Base-by-base conservation (phyloP, 2,329 filamentous ascomycete genomes). In the Stagonosporopsis rhizophila region DNA sequence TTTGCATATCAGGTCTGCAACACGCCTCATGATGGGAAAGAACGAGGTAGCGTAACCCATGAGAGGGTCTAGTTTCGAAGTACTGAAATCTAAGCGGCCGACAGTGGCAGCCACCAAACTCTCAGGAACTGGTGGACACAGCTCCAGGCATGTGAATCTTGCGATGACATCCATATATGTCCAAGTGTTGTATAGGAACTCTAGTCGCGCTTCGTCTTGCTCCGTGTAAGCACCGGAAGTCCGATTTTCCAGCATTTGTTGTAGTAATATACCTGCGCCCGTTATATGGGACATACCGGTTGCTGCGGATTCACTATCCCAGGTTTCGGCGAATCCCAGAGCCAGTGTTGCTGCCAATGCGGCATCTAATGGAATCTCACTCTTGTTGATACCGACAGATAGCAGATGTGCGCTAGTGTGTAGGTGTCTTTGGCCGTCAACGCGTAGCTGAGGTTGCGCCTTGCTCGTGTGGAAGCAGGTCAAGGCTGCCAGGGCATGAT, bases 111-210 rank as follows among this genome's bases (percentile, higher is more conserved):
- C 64, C 70, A 72, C 32, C 69, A 74, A 48, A 27, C 58, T 58
- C n/a, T 68, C 64, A 49, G 83, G 80, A 60, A 83, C 80, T 40
- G 79, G 78, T 3, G 78, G 78, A 6, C 83, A 82, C 22, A 83
- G 81, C 41, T 83, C 81, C 53, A 84, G 81, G 6, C 85, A 85
- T 0, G 87, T 89, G 39, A 90, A 76, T 14, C 87, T 82, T n/a
- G 87, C 85, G 57, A 90, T 86, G 22, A 89, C 87, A 69, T 89
- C 87, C 83, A 89, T 87, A 64, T 90, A 90, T 8, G 89, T 80
- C 84, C 85, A 90, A 4, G 85, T 86, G 67, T 89, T 89, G 72
- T 85, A 87, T 15, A 90, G 75, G 64, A 90, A 90, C 44, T 82
- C 83, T 27, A 89, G 75, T 5, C 85, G 77, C 32, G 80, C 76